A percentile compares a stretch with the other conserved stretches of the same genome.
These are phyloP conservation scores for Pseudoperonospora humuli DNA, from an alignment of 352 stramenopile genomes.

Conservation along the genomic window DNA sequence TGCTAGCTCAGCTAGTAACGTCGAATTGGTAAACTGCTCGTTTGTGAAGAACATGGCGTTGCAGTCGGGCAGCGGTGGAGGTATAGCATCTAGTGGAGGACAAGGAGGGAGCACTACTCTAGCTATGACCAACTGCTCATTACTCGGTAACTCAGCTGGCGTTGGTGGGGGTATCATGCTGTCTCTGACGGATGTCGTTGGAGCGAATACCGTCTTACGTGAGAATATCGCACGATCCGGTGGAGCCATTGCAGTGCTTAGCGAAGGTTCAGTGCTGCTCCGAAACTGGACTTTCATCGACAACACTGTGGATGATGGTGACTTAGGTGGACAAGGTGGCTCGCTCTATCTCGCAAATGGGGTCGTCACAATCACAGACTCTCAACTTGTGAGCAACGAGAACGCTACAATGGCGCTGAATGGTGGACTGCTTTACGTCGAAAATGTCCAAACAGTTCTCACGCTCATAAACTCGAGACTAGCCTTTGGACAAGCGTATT, in stretches of 20 bases:
- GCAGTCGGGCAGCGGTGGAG: conserved; percentile 19
- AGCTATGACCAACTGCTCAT: conserved; percentile 12
- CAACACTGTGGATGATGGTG: conserved; percentile 24
- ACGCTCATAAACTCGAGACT: conserved; percentile 31
- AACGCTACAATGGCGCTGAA: conserved; percentile 17
- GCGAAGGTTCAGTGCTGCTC: conserved; percentile 7
- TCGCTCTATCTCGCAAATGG: conserved; percentile 23
- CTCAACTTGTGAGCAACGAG: conserved; percentile 23
- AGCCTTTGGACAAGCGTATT: conserved; percentile 27
- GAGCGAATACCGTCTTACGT: conserved; percentile 12
- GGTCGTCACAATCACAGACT: conserved; percentile 20
- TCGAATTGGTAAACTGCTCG: conserved; percentile 16
- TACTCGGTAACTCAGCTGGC: conserved; percentile 21
- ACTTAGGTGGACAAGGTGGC: conserved; percentile 12
- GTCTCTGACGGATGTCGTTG: conserved; percentile 19
- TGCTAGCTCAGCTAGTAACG: conserved; percentile 7
- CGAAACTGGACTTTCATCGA: conserved; percentile 28
- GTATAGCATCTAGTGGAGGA: conserved; percentile 14
- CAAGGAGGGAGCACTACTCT: conserved; percentile 7
- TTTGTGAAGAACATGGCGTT: conserved; percentile 26
- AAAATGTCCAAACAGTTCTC: conserved; percentile 24
- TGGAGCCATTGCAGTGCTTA: conserved; percentile 24
- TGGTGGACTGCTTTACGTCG: conserved; percentile 41
- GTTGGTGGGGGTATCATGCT: conserved; percentile 26
- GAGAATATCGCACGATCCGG: conserved; percentile 20